These are phyloP conservation scores for Ceratobasidium sp. DNA, from an alignment of 1,284 basidiomycete genomes.

Conservation along the genomic window DNA sequence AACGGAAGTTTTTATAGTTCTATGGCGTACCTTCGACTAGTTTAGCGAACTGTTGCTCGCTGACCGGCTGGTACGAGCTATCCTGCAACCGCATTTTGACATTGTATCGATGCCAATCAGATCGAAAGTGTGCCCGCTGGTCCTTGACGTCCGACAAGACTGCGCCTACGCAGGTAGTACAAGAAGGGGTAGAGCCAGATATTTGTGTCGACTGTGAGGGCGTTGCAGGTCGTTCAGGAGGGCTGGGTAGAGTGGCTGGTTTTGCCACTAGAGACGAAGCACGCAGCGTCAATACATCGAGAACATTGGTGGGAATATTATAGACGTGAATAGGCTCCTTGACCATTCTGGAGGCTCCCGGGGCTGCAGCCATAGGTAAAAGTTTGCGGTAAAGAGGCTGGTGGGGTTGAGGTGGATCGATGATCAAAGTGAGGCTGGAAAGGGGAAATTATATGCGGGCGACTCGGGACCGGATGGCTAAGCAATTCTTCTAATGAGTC, in stretches of 20 bases:
- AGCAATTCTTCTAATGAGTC: neutral
- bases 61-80: slow-evolving; percentile 65
- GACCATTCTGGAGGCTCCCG: neutral
- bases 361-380: slow-evolving; percentile 9
- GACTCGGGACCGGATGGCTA: neutral
- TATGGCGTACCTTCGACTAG: slow-evolving; percentile 80
- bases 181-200: slow-evolving; percentile 56
- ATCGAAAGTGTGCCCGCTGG: slow-evolving; percentile 90
- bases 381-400: neutral
- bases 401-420: neutral
- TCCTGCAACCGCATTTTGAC: slow-evolving; percentile 83
- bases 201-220: slow-evolving; percentile 47
- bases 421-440: neutral
- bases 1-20: neutral
- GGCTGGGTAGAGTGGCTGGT: slow-evolving; percentile 19
- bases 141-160: slow-evolving; percentile 82
- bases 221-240: slow-evolving; percentile 39
- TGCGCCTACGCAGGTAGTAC: slow-evolving; percentile 81
- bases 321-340: slow-evolving; percentile 54
- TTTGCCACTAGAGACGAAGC: slow-evolving; percentile 48
- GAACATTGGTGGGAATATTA: slow-evolving; percentile 54
- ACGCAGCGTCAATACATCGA: slow-evolving; percentile 54
- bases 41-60: slow-evolving; percentile 78
- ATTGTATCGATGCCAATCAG: slow-evolving; percentile 99
- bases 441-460: slow-evolving; percentile 17